Evolutionary conservation across 2,329 filamentous ascomycete genomes (phyloP).

Genomic region (Didymellaceae sp.): DNA sequence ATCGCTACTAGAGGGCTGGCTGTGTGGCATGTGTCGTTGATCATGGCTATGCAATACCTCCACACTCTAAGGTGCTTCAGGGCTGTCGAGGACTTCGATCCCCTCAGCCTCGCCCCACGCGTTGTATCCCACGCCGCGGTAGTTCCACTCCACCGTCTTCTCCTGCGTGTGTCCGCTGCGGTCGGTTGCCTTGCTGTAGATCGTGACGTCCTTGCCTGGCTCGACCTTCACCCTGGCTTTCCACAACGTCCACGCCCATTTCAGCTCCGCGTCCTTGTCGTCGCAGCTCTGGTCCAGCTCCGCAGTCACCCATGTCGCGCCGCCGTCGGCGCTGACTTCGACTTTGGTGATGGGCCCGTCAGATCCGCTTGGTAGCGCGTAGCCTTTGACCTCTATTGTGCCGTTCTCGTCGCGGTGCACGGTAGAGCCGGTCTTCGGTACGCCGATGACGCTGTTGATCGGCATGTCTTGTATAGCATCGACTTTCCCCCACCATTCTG

Average conservation of each 20-base stretch:
- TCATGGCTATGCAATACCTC: too few relatives aligned
- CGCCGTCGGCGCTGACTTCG: conserved; percentile 60
- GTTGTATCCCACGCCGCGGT: conserved; percentile 66
- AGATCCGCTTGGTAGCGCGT: conserved; percentile 62
- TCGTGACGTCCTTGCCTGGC: conserved; percentile 50
- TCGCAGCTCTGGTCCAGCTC: conserved; percentile 41
- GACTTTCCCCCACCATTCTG: conserved; percentile 59
- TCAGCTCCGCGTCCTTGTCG: conserved; percentile 43
- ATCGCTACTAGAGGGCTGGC: too few relatives aligned
- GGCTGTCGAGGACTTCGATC: conserved; percentile 56
- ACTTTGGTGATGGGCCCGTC: conserved; percentile 61
- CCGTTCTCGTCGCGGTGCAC: conserved; percentile 51
- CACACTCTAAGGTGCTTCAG: too few relatives aligned
- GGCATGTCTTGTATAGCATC: conserved; percentile 63
- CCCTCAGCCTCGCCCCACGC: conserved; percentile 63
- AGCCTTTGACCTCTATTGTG: conserved; percentile 59
- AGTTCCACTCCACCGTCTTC: conserved; percentile 61
- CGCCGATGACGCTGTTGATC: conserved; percentile 62
- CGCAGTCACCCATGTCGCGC: conserved; percentile 59
- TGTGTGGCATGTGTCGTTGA: too few relatives aligned
- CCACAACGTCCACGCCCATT: conserved; percentile 67
- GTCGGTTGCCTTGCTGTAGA: conserved; percentile 64
- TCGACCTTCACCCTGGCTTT: conserved; percentile 52
- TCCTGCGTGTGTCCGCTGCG: conserved; percentile 59
- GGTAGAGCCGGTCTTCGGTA: conserved; percentile 55